These are phyloP conservation scores for Eimeria maxima DNA, from an alignment of 169 alveolate species.

Conservation along the genomic window DNA sequence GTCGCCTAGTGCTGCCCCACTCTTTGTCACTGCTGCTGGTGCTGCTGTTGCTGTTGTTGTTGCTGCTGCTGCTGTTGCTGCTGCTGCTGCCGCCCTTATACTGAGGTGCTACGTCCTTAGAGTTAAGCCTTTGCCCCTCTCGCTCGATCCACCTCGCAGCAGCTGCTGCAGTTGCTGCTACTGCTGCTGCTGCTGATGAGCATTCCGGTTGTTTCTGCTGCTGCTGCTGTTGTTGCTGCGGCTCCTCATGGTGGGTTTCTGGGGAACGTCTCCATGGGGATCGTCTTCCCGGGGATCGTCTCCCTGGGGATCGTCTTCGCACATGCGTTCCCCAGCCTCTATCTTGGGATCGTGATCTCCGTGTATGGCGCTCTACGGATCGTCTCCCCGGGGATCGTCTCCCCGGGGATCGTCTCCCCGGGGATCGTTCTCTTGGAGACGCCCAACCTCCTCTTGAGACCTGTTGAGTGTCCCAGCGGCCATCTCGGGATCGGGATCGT, in stretches of 20 bases:
- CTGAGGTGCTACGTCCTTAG: no score
- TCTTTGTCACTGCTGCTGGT: background rate
- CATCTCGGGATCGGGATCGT: background rate
- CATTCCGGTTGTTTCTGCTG: background rate
- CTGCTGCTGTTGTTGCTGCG: background rate
- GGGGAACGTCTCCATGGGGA: background rate
- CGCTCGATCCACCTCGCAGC: no score
- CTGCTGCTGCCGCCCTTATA: constrained; percentile 41
- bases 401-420: constrained; percentile 36
- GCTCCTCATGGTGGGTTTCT: background rate
- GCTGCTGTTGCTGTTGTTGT: background rate
- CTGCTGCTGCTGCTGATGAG: background rate
- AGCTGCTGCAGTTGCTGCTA: constrained; percentile 29
- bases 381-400: constrained; percentile 54
- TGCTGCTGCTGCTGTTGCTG: background rate
- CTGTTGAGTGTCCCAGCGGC: background rate
- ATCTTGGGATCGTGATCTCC: background rate
- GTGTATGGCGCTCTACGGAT: background rate
- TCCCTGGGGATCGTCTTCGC: background rate
- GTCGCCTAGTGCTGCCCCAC: background rate
- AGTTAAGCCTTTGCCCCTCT: no score
- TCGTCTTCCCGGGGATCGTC: background rate
- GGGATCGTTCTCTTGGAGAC: background rate
- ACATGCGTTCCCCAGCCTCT: background rate
- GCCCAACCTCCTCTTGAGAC: no score